Base-by-base conservation (phyloP, 805 yeast species). In the Torulaspora quercuum region DNA sequence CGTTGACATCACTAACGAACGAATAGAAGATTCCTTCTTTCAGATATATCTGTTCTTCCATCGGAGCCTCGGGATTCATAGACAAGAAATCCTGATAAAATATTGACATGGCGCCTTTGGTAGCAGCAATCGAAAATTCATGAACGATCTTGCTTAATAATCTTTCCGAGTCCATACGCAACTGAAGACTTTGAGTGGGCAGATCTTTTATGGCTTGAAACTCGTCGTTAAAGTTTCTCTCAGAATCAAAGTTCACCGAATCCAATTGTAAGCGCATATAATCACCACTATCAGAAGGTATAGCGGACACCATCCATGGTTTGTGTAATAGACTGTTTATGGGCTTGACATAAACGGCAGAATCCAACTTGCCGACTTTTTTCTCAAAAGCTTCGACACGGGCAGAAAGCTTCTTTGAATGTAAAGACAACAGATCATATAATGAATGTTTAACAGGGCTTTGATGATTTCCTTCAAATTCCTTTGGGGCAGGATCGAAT, bases 161-260 rank as follows among this genome's bases (percentile, higher is more conserved):
- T 48, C 80, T 77, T 56, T 92, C 98, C 49, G 89, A 74, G 30
- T 80, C 64, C 32, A 87, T 69, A 44, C 89, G 73, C 44, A 84
- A 88, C 37, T 74, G 75, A 36, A 86, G 61, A 15, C 73, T 59
- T 2, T 68, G 54, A 22, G 69, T 67, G 20, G 87, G 78, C 44
- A 87, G 69, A 47, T 88, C 96, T 45, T 78, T 75, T 31, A 86
- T 71, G 3, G 86, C 71, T 67, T 92, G 97, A 54, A 78, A 78
- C 50, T 92, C 97, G 48, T 83, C 95, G 59, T 88, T 88, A 84
- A 94, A 89, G 52, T 90, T 95, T 52, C 80, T 80, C 67, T 67
- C 44, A 62, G 74, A 35, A 18, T 46, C 47, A 8, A 47, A 41
- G 21, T 45, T 44, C 6, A 46, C 33, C 18, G 52, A 43, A 15